These are phyloP conservation scores for Pascua sp. DNA, from an alignment of 1,284 basidiomycete genomes.

Conservation along the genomic window DNA sequence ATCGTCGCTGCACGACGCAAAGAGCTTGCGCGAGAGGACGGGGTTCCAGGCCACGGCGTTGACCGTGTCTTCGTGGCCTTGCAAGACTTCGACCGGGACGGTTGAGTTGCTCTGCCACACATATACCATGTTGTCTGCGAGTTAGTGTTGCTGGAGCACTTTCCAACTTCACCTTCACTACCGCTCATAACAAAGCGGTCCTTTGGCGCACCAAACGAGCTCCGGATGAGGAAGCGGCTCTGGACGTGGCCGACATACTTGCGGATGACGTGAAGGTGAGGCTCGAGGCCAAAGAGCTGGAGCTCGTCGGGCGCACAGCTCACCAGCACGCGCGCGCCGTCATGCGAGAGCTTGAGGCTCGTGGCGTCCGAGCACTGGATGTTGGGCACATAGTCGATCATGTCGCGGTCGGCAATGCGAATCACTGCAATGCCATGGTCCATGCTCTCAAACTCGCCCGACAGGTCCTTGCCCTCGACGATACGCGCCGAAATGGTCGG, in stretches of 20 bases:
- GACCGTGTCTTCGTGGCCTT: conserved; percentile 82
- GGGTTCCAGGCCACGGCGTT: conserved; percentile 98
- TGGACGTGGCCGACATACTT: conserved; percentile 80
- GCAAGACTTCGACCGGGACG: conserved; percentile 71
- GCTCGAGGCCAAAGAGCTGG: conserved; percentile 74
- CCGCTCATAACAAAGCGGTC: conserved; percentile 88
- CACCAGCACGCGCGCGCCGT: conserved; percentile 82
- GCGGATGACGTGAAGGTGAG: conserved; percentile 62
- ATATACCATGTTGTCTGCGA: conserved; percentile 79
- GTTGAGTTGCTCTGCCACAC: conserved; percentile 91
- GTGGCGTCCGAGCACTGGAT: conserved; percentile 57
- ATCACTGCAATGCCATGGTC: conserved; percentile 38
- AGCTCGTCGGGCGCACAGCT: conserved; percentile 85
- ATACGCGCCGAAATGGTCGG: conserved; percentile 36
- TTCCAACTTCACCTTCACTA: conserved; percentile 74
- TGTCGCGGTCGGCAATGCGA: conserved; percentile 34
- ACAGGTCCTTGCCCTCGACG: conserved; percentile 4
- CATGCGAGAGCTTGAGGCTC: conserved; percentile 79
- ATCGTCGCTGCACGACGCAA: conserved; percentile 91
- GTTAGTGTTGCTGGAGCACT: not conserved
- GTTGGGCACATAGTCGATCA: conserved; percentile 31
- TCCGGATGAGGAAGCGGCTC: conserved; percentile 76
- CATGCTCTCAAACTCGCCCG: conserved; percentile 34
- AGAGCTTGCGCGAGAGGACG: conserved; percentile 69
- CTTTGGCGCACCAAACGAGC: conserved; percentile 89